Conservation (phyloP, 148 eudicot species). For the Spergularia marina region DNA sequence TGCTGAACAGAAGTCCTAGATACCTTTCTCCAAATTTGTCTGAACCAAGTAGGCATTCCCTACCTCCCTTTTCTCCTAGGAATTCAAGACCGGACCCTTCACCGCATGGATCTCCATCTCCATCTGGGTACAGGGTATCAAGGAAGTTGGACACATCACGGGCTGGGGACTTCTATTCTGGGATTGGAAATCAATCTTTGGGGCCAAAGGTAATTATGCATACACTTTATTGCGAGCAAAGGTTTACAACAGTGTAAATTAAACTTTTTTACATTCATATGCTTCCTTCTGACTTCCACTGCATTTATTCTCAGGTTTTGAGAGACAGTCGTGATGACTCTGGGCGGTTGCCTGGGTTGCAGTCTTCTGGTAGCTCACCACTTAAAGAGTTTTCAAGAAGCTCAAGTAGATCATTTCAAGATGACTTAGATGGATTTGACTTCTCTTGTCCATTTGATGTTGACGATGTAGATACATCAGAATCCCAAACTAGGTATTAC, state of each 20-base stretch:
- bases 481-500: constrained; percentile 67
- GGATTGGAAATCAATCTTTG: constrained; percentile 38
- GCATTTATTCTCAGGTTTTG: constrained; percentile 44
- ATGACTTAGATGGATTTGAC: constrained; percentile 80
- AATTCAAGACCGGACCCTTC: constrained; percentile 52
- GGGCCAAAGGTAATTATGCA: constrained; percentile 61
- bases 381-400: constrained; percentile 77
- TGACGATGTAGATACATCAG: constrained; percentile 82
- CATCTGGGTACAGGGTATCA: constrained; percentile 61
- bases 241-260: neutral
- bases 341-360: constrained; percentile 87
- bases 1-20: constrained; percentile 67
- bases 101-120: constrained; percentile 69
- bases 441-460: constrained; percentile 88
- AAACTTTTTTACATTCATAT: neutral
- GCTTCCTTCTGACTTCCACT: constrained; percentile 21
- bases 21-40: constrained; percentile 88
- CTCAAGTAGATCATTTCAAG: constrained; percentile 93
- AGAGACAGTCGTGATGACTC: constrained; percentile 84
- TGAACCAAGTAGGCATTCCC: constrained; percentile 70
- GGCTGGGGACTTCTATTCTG: constrained; percentile 49
- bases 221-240: neutral
- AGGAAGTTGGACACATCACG: constrained; percentile 55
- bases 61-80: constrained; percentile 82
- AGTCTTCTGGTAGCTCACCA: constrained; percentile 85